Conservation (phyloP, 2,329 filamentous ascomycete species). For the Myriosclerotinia curreyana region DNA sequence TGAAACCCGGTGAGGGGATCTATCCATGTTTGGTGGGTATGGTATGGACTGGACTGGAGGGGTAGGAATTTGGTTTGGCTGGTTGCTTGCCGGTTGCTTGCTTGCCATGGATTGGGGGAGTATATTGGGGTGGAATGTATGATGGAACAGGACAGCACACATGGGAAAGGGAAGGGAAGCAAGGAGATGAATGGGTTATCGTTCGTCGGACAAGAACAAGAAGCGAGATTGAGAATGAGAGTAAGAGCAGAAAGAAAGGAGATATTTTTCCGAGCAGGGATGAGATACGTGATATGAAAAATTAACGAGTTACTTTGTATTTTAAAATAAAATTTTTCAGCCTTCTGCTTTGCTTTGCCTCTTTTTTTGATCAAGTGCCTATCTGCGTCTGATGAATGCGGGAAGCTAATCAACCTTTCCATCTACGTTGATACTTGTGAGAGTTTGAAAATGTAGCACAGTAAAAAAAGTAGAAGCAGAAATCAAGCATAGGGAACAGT, state of each 20-base stretch:
- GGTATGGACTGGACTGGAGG: not conserved
- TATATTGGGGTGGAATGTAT: conserved; percentile 9
- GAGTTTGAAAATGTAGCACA: not conserved
- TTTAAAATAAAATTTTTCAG: not conserved
- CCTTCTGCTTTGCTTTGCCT: not conserved
- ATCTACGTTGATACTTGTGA: not conserved
- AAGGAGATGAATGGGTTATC: not conserved
- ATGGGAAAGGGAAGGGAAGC: not conserved
- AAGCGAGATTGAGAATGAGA: not conserved
- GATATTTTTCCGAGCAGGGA: not conserved
- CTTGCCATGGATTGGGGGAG: conserved; percentile 9
- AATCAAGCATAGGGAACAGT: not conserved
- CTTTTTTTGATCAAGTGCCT: not conserved
- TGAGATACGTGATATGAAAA: not conserved
- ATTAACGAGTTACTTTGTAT: conserved; percentile 1
- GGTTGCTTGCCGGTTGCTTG: conserved; percentile 2
- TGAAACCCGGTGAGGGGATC: not conserved
- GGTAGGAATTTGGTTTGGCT: conserved; percentile 9
- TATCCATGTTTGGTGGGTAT: conserved; percentile 13
- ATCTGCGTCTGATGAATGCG: not conserved
- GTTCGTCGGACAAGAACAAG: not conserved
- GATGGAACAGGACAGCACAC: not conserved
- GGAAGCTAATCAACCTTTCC: not conserved
- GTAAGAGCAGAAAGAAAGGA: not conserved
- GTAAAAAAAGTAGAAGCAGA: not conserved